Base-by-base conservation (phyloP, 2,329 filamentous ascomycete genomes). In the Trichoderma aggressivum region DNA sequence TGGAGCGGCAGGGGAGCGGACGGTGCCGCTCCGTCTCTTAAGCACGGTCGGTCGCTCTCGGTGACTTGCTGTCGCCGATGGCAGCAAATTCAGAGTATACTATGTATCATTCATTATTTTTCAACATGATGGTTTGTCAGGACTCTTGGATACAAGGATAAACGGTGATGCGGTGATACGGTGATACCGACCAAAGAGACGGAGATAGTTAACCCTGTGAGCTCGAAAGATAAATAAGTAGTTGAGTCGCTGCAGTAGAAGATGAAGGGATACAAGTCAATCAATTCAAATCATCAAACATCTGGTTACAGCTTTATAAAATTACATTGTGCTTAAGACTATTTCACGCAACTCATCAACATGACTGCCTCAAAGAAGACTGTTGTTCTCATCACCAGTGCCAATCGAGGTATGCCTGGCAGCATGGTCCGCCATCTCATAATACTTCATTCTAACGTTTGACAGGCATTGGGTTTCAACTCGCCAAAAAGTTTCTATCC, bases 321-420 rank as follows among this genome's bases (percentile, higher is more conserved):
- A 2, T 4, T 18, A 56, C 18, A 5, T n/a, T 10, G 18, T 18
- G 7, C 7, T 53, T 53, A 7, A 53, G n/a, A 11, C 4, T 1
- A 30, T 5, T 28, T 30, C 24, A 11, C 24, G 3, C 26, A 34
- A 26, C 10, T 10, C 26, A 6, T 7, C 21, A 66, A 28, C 30
- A 66, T 66, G 63, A 53, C 61, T 24, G 39, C 43, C 18, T 26
- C 65, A 60, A 68, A 68, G 34, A 68, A 68, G 28, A 24, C 26
- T 43, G 55, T 59, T 8, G 18, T 53, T 36, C 34, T 68, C 2
- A 68, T 68, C 55, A 68, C 65, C 10, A 55, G 65, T 7, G 53
- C 65, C 18, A 68, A 50, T 28, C 24, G 65, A 68, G 65, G 65
- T 68, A 10, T 16, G 12, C 16, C 24, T 50, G 14, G 1, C 11